phyloP scores from a whole-genome alignment of 768 basidiomycete genomes.

The Tricholoma flavovirens region DNA sequence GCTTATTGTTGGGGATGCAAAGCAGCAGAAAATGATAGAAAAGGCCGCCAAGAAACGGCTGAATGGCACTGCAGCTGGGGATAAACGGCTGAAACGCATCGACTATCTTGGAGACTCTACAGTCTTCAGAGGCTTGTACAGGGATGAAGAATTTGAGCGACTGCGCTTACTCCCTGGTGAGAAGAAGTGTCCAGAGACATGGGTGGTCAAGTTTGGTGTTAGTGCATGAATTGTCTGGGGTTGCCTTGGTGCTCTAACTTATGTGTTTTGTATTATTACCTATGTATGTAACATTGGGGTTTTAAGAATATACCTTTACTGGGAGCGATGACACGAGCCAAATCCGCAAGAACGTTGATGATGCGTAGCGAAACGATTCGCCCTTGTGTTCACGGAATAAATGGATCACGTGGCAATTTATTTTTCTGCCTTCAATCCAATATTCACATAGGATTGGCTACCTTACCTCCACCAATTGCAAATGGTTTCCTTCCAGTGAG shows the following conservation, averaged over 20 bases:
- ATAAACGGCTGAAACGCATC: constrained; percentile 43
- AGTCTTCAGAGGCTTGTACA: constrained; percentile 58
- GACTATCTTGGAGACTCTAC: constrained; percentile 59
- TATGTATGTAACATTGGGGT: not conserved
- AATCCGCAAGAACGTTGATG: too few relatives aligned
- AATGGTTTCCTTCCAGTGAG: constrained; percentile 77
- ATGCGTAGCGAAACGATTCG: too few relatives aligned
- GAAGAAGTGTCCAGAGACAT: constrained; percentile 44
- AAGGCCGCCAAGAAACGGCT: constrained; percentile 45
- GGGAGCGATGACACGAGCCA: too few relatives aligned
- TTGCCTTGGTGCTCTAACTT: not conserved
- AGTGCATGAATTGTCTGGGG: constrained; percentile 12
- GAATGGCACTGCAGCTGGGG: constrained; percentile 29
- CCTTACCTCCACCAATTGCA: not conserved
- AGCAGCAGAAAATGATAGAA: constrained; percentile 38
- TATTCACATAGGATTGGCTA: too few relatives aligned
- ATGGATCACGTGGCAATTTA: constrained; percentile 4
- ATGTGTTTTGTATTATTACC: not conserved
- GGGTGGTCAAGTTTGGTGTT: constrained; percentile 49
- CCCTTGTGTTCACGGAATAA: not conserved
- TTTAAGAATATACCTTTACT: not conserved
- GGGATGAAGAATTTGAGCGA: constrained; percentile 51
- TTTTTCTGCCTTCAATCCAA: too few relatives aligned
- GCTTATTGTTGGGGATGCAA: constrained; percentile 39
- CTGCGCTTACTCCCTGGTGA: constrained; percentile 42